These are phyloP conservation scores for Termitomyces bulborhizus DNA, from an alignment of 768 basidiomycete genomes.

Conservation along the genomic window DNA sequence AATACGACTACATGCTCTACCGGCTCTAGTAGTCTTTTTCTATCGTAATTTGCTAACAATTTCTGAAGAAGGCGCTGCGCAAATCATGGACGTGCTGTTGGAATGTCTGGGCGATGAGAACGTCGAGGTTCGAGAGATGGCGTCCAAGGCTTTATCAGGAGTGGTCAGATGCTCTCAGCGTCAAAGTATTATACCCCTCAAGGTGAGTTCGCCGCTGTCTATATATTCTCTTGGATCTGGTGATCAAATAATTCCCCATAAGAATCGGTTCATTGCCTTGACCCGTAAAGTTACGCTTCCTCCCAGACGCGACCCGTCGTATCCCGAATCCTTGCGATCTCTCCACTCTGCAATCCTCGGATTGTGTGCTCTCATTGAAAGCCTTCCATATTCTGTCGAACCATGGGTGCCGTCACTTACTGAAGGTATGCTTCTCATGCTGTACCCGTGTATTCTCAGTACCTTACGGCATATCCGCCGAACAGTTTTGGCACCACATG, in stretches of 20 bases:
- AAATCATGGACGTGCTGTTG: conserved; percentile 77
- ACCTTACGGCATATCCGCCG: conserved; percentile 10
- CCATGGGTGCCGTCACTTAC: conserved; percentile 83
- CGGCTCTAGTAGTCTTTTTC: conserved; percentile 87
- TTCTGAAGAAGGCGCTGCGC: conserved; percentile 56
- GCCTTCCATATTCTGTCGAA: conserved; percentile 92
- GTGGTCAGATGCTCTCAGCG: conserved; percentile 89
- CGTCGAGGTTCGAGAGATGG: conserved; percentile 90
- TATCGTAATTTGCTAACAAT: conserved; percentile 83
- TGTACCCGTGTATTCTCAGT: not conserved
- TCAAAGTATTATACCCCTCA: conserved; percentile 77
- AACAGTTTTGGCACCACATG: conserved; percentile 68
- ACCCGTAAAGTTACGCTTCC: conserved; percentile 62
- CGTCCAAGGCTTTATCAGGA: conserved; percentile 78
- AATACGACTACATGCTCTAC: conserved; percentile 80
- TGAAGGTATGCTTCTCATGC: conserved; percentile 43
- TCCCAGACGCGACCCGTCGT: conserved; percentile 58
- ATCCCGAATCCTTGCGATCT: conserved; percentile 64
- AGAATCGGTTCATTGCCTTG: conserved; percentile 78
- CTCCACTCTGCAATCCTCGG: conserved; percentile 90
- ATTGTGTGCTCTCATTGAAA: conserved; percentile 84
- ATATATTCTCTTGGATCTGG: conserved; percentile 1
- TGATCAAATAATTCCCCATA: conserved; percentile 7
- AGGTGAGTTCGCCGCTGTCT: conserved; percentile 38
- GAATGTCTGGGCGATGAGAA: conserved; percentile 87